These are phyloP conservation scores for Stemphylium beticola DNA, from an alignment of 2,329 filamentous ascomycete species.

Conservation along the genomic window DNA sequence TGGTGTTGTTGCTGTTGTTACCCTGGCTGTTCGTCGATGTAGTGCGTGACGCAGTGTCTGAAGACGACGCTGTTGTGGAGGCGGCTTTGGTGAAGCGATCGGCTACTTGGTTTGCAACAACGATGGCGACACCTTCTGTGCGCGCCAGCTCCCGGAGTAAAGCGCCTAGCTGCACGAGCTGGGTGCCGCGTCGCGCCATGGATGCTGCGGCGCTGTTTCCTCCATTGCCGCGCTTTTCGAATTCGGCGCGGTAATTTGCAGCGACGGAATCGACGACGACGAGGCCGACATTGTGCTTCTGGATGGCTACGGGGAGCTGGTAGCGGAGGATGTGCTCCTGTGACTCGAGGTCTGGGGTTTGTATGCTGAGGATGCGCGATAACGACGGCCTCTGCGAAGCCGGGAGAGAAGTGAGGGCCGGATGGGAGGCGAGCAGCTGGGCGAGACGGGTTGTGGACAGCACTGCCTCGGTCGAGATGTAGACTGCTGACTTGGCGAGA, in stretches of 20 bases:
- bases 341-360: slow-evolving; percentile 86
- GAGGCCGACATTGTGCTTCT: slow-evolving; percentile 77
- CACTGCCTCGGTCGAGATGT: slow-evolving; percentile 90
- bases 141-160: slow-evolving; percentile 78
- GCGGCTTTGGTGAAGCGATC: slow-evolving; percentile 71
- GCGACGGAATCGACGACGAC: slow-evolving; percentile 90
- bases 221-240: slow-evolving; percentile 62
- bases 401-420: slow-evolving; percentile 59
- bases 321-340: slow-evolving; percentile 95
- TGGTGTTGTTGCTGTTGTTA: neutral
- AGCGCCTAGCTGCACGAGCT: slow-evolving; percentile 78
- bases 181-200: slow-evolving; percentile 76
- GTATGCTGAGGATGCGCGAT: slow-evolving; percentile 77
- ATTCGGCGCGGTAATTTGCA: slow-evolving; percentile 94
- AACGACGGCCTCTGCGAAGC: slow-evolving; percentile 65
- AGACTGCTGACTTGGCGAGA: slow-evolving; percentile 76
- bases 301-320: slow-evolving; percentile 85
- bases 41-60: slow-evolving; percentile 36
- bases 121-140: slow-evolving; percentile 77
- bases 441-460: slow-evolving; percentile 81
- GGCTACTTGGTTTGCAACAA: slow-evolving; percentile 94
- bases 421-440: slow-evolving; percentile 76
- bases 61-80: slow-evolving; percentile 20
- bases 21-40: slow-evolving; percentile 8
- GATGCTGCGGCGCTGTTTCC: slow-evolving; percentile 45